Conservation (phyloP, 495 filamentous ascomycete species). For the Cercophora sp. region DNA sequence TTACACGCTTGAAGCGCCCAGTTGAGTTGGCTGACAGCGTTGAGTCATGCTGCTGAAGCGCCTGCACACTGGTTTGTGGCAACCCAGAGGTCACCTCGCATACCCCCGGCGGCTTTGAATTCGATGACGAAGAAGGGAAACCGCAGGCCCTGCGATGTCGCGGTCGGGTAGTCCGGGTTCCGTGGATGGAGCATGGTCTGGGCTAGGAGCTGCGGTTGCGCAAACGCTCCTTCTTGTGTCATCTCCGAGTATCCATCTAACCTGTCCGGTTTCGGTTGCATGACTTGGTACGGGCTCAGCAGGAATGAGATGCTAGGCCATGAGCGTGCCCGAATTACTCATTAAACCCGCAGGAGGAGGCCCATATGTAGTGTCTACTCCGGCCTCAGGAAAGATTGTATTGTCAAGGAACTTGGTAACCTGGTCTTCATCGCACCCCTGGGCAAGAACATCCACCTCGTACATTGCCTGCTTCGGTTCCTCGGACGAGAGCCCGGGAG, state of each 20-base stretch:
- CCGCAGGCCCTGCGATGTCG: slow-evolving; percentile 10
- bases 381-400: not conserved
- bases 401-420: slow-evolving; percentile 2
- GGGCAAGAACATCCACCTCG: slow-evolving; percentile 2
- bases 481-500: slow-evolving; percentile 17
- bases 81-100: slow-evolving; percentile 16
- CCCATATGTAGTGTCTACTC: not conserved
- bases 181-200: slow-evolving; percentile 9
- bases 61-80: slow-evolving; percentile 15
- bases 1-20: slow-evolving; percentile 4
- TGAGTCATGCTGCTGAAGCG: slow-evolving; percentile 12
- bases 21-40: slow-evolving; percentile 13
- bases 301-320: not conserved
- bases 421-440: slow-evolving; percentile 2
- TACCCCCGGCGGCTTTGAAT: slow-evolving; percentile 13
- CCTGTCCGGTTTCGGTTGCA: not conserved
- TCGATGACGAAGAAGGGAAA: slow-evolving; percentile 17
- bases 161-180: slow-evolving; percentile 13
- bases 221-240: not conserved
- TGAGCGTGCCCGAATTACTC: not conserved
- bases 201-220: slow-evolving; percentile 11
- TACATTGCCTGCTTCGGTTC: not conserved
- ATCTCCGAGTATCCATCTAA: not conserved
- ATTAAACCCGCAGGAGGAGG: not conserved
- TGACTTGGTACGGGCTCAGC: not conserved